A percentile compares a stretch with the other conserved stretches of the same genome.
Evolutionary conservation across 805 yeast species (phyloP).

Genomic region (Saccharomyces mikatae): DNA sequence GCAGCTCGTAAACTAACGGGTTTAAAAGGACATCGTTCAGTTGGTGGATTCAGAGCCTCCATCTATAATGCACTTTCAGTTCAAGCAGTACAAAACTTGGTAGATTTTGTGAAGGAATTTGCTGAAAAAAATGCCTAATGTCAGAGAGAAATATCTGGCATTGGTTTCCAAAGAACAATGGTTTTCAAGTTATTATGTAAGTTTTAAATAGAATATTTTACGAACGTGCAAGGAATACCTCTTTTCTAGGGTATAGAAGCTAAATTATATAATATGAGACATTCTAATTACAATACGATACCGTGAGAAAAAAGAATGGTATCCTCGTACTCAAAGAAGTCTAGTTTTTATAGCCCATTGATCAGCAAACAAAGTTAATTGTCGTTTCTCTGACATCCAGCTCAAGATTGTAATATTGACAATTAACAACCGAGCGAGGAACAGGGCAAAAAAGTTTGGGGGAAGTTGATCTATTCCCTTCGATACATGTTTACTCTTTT

Average conservation of each 20-base stretch:
- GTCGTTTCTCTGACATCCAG: constrained; percentile 39
- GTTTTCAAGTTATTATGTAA: background rate
- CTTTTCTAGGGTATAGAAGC: background rate
- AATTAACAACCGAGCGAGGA: constrained; percentile 52
- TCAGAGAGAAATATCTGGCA: background rate
- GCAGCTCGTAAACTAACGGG: constrained; percentile 55
- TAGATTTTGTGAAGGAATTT: constrained; percentile 50
- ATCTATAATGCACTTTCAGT: constrained; percentile 78
- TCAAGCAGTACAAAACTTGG: constrained; percentile 50
- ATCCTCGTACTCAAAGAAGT: constrained; percentile 56
- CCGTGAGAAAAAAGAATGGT: constrained; percentile 20
- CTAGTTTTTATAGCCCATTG: constrained; percentile 43
- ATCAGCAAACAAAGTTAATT: constrained; percentile 6
- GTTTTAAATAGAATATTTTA: background rate
- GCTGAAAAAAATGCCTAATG: constrained; percentile 35
- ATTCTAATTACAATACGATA: constrained; percentile 27
- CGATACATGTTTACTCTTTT: background rate
- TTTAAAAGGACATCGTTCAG: constrained; percentile 91
- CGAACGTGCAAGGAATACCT: background rate
- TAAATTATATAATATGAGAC: constrained; percentile 11
- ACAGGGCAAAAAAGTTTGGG: constrained; percentile 37
- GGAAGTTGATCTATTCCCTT: background rate
- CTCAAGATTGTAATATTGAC: constrained; percentile 42
- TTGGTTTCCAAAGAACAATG: background rate
- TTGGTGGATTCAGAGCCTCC: constrained; percentile 94